Conservation (phyloP, 768 basidiomycete species). For the Rhodosporidiobolus odoratus region DNA sequence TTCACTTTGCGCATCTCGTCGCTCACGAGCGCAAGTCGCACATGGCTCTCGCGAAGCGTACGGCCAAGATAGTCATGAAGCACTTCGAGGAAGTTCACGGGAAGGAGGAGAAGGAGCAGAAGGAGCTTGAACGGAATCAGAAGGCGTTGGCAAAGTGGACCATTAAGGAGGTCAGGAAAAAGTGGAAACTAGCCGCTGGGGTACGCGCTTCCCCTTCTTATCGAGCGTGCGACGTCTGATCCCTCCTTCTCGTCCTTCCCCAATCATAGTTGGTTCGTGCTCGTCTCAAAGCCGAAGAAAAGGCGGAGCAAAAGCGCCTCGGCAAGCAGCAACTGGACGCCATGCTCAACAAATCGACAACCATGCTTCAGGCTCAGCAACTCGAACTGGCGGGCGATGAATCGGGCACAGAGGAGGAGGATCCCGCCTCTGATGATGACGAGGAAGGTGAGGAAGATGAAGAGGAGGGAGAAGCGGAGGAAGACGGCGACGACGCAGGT, state of each 20-base stretch:
- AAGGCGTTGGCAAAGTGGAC: slow-evolving; percentile 66
- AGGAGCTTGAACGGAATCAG: slow-evolving; percentile 63
- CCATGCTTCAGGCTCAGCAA: slow-evolving; percentile 77
- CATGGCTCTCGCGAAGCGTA: slow-evolving; percentile 49
- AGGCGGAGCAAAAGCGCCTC: slow-evolving; percentile 69
- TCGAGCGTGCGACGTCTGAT: too few relatives aligned
- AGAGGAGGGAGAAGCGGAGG: slow-evolving; percentile 39
- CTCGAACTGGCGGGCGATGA: slow-evolving; percentile 56
- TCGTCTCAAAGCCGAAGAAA: slow-evolving; percentile 58
- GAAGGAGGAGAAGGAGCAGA: slow-evolving; percentile 58
- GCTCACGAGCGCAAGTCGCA: slow-evolving; percentile 48
- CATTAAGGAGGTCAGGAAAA: slow-evolving; percentile 61
- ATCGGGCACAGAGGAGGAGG: slow-evolving; percentile 34
- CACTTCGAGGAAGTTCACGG: slow-evolving; percentile 70
- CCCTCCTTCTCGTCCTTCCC: neutral
- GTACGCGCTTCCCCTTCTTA: too few relatives aligned
- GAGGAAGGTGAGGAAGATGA: slow-evolving; percentile 45
- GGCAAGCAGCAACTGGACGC: slow-evolving; percentile 84
- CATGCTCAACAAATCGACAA: slow-evolving; percentile 80
- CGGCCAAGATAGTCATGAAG: slow-evolving; percentile 62
- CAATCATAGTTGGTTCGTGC: slow-evolving; percentile 63
- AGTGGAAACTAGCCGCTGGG: slow-evolving; percentile 84
- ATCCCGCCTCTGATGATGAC: slow-evolving; percentile 15
- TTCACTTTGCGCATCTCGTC: slow-evolving; percentile 45
- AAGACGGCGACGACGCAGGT: slow-evolving; percentile 10